Evolutionary conservation across 441 rosid species (phyloP).

Genomic region (Pelargonium myrrhifolium): DNA sequence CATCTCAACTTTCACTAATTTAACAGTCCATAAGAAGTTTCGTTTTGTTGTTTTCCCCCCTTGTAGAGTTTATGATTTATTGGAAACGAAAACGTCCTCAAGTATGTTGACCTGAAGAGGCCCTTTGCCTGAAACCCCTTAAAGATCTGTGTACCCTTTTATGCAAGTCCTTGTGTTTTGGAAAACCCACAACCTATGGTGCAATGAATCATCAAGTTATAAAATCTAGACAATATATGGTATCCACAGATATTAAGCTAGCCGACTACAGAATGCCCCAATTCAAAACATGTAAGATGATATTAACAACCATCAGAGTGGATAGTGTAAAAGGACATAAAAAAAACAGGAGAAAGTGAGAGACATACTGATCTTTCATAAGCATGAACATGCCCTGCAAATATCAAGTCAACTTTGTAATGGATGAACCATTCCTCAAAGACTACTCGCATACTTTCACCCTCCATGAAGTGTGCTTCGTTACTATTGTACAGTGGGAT

Average conservation of each 20-base stretch:
- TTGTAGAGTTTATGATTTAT: neutral
- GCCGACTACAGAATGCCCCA: neutral
- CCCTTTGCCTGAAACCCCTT: neutral
- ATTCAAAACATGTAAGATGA: neutral
- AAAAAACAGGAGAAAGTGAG: no score
- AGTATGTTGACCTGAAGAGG: no score
- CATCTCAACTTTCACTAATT: neutral
- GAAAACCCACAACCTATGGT: neutral
- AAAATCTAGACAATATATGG: neutral
- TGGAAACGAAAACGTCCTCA: neutral
- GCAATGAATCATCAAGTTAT: neutral
- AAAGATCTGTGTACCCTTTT: neutral
- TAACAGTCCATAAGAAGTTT: neutral
- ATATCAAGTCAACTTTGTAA: slow-evolving; percentile 51
- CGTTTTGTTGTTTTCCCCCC: neutral
- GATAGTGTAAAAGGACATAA: slow-evolving; percentile 1
- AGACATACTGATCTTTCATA: slow-evolving; percentile 64
- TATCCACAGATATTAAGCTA: neutral
- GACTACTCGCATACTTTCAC: slow-evolving; percentile 64
- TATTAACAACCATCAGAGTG: neutral
- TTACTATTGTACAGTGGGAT: slow-evolving; percentile 53
- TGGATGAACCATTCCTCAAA: slow-evolving; percentile 54
- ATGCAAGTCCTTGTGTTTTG: neutral
- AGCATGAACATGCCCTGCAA: slow-evolving; percentile 77
- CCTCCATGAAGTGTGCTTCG: slow-evolving; percentile 69